phyloP scores from a whole-genome alignment of 2,329 filamentous ascomycete genomes.

The Neofusicoccum kwambonambiense region DNA sequence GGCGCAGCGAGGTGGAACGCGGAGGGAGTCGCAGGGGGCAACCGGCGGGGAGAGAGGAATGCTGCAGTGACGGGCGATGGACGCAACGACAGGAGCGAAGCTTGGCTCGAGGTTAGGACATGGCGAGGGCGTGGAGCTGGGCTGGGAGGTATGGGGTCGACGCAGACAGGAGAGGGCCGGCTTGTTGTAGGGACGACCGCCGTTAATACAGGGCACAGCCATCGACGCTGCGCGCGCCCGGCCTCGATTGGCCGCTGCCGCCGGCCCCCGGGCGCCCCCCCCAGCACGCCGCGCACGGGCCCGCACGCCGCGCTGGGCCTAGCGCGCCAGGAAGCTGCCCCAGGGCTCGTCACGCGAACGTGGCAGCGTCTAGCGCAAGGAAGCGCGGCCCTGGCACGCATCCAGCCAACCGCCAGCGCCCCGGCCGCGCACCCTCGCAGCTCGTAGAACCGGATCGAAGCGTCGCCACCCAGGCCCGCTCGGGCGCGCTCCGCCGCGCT shows the following conservation, averaged over 20 bases:
- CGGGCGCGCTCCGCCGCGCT: not conserved
- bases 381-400: slow-evolving; percentile 9
- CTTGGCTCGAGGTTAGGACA: slow-evolving; percentile 17
- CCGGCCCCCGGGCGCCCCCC: not conserved
- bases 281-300: not conserved
- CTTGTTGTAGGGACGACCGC: slow-evolving; percentile 13
- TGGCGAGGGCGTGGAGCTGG: slow-evolving; percentile 4
- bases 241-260: slow-evolving; percentile 13
- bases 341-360: slow-evolving; percentile 9
- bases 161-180: slow-evolving; percentile 6
- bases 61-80: slow-evolving; percentile 9
- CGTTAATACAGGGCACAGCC: slow-evolving; percentile 17
- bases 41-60: slow-evolving; percentile 24
- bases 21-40: slow-evolving; percentile 23
- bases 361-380: slow-evolving; percentile 4
- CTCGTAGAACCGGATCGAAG: not conserved
- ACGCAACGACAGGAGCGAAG: slow-evolving; percentile 13
- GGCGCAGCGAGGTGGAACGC: slow-evolving; percentile 30
- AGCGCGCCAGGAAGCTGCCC: not conserved
- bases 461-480: not conserved
- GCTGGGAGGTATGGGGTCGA: slow-evolving; percentile 5
- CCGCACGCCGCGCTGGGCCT: not conserved
- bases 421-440: not conserved
- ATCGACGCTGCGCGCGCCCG: slow-evolving; percentile 7
- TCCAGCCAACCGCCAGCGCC: not conserved